Conservation (phyloP, 108 stramenopile species). For the Hondaea fermentalgiana region DNA sequence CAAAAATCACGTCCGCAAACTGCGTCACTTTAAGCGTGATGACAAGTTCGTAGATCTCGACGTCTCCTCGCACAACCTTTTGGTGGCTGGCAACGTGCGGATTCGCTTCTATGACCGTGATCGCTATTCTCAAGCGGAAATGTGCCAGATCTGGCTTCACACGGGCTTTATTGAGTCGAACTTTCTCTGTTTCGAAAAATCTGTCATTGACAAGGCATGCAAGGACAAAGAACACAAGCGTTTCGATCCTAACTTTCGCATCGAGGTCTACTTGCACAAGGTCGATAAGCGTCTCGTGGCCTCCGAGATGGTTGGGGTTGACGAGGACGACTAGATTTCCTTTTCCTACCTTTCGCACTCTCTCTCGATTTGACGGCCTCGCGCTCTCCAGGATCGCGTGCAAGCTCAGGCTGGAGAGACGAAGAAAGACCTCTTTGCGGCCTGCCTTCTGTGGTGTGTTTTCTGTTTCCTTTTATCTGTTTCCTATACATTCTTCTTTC, state of each 20-base stretch:
- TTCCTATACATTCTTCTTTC: too few relatives aligned
- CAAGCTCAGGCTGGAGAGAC: too few relatives aligned
- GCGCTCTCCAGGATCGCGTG: too few relatives aligned
- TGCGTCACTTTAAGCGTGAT: slow-evolving; percentile 25
- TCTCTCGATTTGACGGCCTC: background rate
- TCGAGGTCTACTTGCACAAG: slow-evolving; percentile 27
- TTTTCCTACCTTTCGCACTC: background rate
- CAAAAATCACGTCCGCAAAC: background rate
- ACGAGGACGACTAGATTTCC: background rate
- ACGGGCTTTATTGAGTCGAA: slow-evolving; percentile 29
- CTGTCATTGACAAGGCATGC: slow-evolving; percentile 35
- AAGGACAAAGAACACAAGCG: slow-evolving; percentile 34
- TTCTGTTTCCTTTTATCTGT: too few relatives aligned
- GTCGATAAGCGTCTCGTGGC: slow-evolving; percentile 17
- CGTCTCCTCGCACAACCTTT: background rate
- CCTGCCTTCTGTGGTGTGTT: too few relatives aligned
- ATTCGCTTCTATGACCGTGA: slow-evolving; percentile 31
- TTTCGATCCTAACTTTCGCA: slow-evolving; percentile 32
- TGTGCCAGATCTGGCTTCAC: slow-evolving; percentile 42
- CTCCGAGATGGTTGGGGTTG: background rate
- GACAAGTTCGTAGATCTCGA: slow-evolving; percentile 36
- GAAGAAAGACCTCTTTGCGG: too few relatives aligned
- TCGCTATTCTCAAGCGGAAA: background rate
- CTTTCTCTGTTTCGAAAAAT: slow-evolving; percentile 24
- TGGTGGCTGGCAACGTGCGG: slow-evolving; percentile 23